Evolutionary conservation across 305 asterid species (phyloP).

Genomic region (Rubia peregrina): DNA sequence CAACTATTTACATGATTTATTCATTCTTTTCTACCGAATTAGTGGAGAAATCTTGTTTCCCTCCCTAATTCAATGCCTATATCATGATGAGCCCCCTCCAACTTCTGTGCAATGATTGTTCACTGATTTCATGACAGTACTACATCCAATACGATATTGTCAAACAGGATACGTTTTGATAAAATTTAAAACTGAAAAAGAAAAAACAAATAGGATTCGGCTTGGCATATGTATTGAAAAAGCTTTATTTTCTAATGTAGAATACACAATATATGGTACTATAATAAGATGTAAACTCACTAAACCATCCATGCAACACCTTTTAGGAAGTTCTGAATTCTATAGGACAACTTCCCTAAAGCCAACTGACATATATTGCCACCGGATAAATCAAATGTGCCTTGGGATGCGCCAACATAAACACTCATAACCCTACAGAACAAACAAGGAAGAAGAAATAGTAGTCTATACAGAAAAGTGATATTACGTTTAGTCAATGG

Average conservation of each 20-base stretch:
- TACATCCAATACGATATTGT: too few relatives aligned
- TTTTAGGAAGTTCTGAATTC: not conserved
- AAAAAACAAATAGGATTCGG: too few relatives aligned
- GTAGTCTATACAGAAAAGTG: not conserved
- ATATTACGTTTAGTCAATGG: constrained; percentile 35
- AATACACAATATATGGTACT: too few relatives aligned
- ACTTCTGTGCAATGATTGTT: not conserved
- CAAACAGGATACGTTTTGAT: too few relatives aligned
- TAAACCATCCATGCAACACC: not conserved
- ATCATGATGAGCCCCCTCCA: not conserved
- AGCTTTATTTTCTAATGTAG: too few relatives aligned
- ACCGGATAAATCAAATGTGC: not conserved
- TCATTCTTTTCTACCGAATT: constrained; percentile 6
- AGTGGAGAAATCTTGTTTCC: not conserved
- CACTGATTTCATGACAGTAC: not conserved
- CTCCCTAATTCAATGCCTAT: not conserved
- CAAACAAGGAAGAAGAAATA: not conserved
- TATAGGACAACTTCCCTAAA: not conserved
- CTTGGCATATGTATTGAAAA: too few relatives aligned
- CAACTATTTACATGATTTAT: not conserved
- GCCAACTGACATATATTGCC: not conserved
- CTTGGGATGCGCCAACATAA: not conserved
- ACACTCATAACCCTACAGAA: not conserved
- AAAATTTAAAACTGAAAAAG: too few relatives aligned
- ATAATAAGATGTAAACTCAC: not conserved